Percentiles rank a stretch among this genome's conserved stretches.
Evolutionary conservation across 1,284 basidiomycete species (phyloP).

Genomic region (Hemileia vastatrix): DNA sequence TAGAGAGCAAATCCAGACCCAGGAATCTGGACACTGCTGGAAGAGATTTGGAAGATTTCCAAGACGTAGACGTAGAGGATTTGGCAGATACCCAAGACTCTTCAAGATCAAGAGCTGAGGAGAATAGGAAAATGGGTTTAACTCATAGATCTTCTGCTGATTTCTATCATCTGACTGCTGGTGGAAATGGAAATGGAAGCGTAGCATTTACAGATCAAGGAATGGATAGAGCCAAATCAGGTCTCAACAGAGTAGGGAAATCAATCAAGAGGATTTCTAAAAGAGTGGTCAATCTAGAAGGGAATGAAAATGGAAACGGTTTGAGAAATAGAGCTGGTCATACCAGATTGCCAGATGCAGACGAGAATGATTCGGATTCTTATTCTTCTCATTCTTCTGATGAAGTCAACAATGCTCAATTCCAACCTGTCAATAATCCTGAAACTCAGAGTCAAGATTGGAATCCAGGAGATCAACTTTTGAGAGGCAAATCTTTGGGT

Average conservation of each 20-base stretch:
- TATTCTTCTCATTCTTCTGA: neutral
- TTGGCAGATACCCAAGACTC: neutral
- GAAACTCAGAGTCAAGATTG: neutral
- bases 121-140: neutral
- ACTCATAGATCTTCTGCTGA: neutral
- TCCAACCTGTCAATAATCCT: neutral
- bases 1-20: neutral
- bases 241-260: slow-evolving; percentile 32
- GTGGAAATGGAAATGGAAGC: neutral
- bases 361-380: neutral
- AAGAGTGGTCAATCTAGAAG: slow-evolving; percentile 33
- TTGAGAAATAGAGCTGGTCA: neutral
- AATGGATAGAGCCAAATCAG: slow-evolving; percentile 25
- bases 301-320: neutral
- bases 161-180: neutral
- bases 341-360: neutral
- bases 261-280: slow-evolving; percentile 31
- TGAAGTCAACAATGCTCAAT: neutral
- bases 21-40: neutral
- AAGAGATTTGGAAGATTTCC: neutral
- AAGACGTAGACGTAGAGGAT: neutral
- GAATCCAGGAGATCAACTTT: neutral
- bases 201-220: neutral
- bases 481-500: slow-evolving; percentile 38
- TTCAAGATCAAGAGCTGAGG: neutral